These are phyloP conservation scores for Haplographium delicatum DNA, from an alignment of 495 filamentous ascomycete species.

Conservation along the genomic window DNA sequence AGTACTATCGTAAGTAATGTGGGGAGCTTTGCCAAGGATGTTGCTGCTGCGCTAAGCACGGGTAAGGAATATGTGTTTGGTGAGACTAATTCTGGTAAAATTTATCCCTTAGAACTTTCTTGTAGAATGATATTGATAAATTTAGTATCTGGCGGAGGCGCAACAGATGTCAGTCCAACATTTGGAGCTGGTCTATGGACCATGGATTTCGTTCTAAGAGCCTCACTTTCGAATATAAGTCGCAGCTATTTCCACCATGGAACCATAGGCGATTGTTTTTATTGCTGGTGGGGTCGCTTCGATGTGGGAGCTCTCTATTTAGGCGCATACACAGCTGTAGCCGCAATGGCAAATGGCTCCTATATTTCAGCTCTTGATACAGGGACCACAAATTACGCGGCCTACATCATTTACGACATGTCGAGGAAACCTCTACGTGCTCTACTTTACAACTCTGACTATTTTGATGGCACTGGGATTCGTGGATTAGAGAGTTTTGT, in stretches of 20 bases:
- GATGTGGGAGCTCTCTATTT: constrained; percentile 53
- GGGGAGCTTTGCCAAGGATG: constrained; percentile 41
- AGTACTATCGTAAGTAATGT: constrained; percentile 42
- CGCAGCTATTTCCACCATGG: constrained; percentile 58
- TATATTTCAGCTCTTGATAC: constrained; percentile 48
- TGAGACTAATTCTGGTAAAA: constrained; percentile 58
- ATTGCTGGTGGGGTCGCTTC: constrained; percentile 56
- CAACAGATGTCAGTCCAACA: constrained; percentile 47
- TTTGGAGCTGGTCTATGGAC: constrained; percentile 58
- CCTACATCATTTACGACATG: constrained; percentile 45
- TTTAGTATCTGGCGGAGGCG: constrained; percentile 47
- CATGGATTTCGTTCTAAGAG: constrained; percentile 51
- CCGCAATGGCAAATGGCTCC: constrained; percentile 45
- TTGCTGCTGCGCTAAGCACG: constrained; percentile 37
- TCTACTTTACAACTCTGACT: constrained; percentile 55
- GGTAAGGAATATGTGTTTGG: constrained; percentile 53
- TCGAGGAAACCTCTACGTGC: constrained; percentile 35
- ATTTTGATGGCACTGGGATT: constrained; percentile 41
- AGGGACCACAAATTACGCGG: constrained; percentile 45
- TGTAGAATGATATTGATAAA: no score
- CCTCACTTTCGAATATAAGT: constrained; percentile 39
- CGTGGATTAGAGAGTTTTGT: constrained; percentile 44
- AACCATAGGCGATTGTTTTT: constrained; percentile 56
- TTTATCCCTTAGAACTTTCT: no score
- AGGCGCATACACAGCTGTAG: constrained; percentile 50